Base-by-base conservation (phyloP, 2,329 filamentous ascomycete species). In the Teratosphaeria gauchensis region DNA sequence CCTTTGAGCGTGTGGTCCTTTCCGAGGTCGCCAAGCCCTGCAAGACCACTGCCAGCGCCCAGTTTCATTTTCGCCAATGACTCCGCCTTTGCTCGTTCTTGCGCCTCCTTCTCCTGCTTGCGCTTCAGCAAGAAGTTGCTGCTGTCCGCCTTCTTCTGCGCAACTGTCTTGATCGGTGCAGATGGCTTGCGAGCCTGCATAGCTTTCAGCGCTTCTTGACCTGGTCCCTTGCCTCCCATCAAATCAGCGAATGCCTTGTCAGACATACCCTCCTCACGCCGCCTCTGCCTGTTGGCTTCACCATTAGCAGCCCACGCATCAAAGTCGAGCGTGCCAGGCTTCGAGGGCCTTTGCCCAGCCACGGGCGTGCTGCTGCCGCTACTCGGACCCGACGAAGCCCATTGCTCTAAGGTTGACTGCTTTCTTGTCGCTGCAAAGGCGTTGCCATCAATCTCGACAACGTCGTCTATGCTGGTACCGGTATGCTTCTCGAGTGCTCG, bases 21-120 rank as follows among this genome's bases (percentile, higher is more conserved):
- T 60, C 89, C 90, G 58, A 83, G 78, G 1, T 91, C 78, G 38
- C 88, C 83, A 55, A 95, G 80, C 30, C 86, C 86, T 62, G 83
- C 81, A 9, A 94, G 75, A 21, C 88, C 90, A 59, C 90, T 94
- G 2, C 90, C 90, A 70, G 91, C 89, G 59, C 89, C 87, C 8
- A 82, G 64, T 62, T 59, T 68, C 68, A 14, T 64, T 65, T 58
- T 66, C 55, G 35, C 65, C 33, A 58, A 53, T 42, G 46, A 59
- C 60, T 61, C 63, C 2, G 54, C 55, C 35, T 46, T 59, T 14
- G 87, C 81, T 70, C 58, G 87, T 88, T 88, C 68, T 85, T 82
- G 70, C 56, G 88, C 90, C 57, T 90, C 88, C 68, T 86, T 84
- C 66, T 90, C 90, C 61, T 82, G 83, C 64, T 86, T 84, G 7